Evolutionary conservation across 225 moss, liverwort and hornwort genomes (phyloP).

Genomic region (Neckera pumila): DNA sequence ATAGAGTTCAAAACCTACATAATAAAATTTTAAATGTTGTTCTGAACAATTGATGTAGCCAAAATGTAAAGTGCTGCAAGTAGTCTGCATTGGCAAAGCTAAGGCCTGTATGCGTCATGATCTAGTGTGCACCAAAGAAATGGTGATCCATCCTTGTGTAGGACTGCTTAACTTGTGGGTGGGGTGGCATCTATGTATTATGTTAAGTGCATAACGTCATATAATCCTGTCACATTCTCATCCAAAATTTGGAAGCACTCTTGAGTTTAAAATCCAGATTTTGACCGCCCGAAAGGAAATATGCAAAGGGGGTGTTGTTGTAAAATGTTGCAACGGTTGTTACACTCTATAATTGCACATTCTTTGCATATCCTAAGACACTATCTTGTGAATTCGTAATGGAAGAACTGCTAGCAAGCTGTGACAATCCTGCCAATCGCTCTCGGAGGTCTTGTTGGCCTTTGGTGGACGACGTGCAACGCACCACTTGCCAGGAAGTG

Average conservation of each 20-base stretch:
- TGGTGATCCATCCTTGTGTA: too few relatives aligned
- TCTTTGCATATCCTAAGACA: not conserved
- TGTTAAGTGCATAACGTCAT: too few relatives aligned
- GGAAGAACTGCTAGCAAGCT: not conserved
- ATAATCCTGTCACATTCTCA: not conserved
- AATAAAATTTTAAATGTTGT: too few relatives aligned
- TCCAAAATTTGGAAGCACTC: not conserved
- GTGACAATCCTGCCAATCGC: not conserved
- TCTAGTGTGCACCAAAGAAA: too few relatives aligned
- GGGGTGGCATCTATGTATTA: not conserved
- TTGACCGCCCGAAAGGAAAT: not conserved
- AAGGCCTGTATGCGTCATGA: too few relatives aligned
- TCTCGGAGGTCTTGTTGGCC: constrained; percentile 2
- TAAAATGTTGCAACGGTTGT: not conserved
- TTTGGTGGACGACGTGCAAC: not conserved
- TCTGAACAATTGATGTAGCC: too few relatives aligned
- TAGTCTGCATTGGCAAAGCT: too few relatives aligned
- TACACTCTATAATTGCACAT: not conserved
- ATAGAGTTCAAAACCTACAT: too few relatives aligned
- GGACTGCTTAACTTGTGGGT: not conserved
- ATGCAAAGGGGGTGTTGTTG: too few relatives aligned
- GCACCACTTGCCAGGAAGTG: not conserved
- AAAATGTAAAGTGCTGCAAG: too few relatives aligned
- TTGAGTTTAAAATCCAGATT: not conserved
- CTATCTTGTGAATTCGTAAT: not conserved